Base-by-base conservation (phyloP, 345 rosid genomes). In the Cardamine resedifolia region DNA sequence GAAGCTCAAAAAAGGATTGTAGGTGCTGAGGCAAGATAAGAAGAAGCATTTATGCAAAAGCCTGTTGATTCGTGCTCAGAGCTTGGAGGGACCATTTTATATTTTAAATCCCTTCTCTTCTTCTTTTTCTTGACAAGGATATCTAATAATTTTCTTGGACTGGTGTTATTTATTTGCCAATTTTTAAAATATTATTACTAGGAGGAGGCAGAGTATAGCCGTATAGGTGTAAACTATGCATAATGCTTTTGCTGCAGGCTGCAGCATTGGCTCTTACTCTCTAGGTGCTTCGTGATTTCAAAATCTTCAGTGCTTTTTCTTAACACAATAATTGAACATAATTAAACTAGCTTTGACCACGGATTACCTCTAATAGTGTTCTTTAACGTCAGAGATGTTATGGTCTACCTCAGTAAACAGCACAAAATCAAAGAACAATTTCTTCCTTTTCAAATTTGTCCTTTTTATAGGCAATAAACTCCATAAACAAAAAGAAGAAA, bases 1-100 rank as follows among this genome's bases (percentile, higher is more conserved):
- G 45, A 63, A 70, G 76, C 80, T 76, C 70, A 57, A 64, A 76
- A 76, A 70, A 59, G 67, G 52, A 20, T 59, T 39, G 71, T 56
- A 60, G 38, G 27, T 63, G 33, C 71, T 45, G 60, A 58, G 26
- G 56, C 71, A 45, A 61, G 66, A 33, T 53, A 57, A 66, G 73
- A 66, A 53, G 53, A 72, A 77, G 77, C 77, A 72, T 77, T 77
- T 66, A 77, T 66, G 59, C 68, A 49, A 71, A 71, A 71, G 80
- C 73, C 55, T 77, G 65, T 67, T 66, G 55, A 27, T 51, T 72
- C 56, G 21, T 72, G 70, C 44, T 72, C 77, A 67, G 74, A 41
- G 44, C 44, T 39, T 7, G 55, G 28, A 72, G 50, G 78, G 79
- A 75, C 79, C 79, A 75, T 66, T 41, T 41, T 18, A 30, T 28